Evolutionary conservation across 129 eudicot species (phyloP).

Genomic region (Sambucus nigra): DNA sequence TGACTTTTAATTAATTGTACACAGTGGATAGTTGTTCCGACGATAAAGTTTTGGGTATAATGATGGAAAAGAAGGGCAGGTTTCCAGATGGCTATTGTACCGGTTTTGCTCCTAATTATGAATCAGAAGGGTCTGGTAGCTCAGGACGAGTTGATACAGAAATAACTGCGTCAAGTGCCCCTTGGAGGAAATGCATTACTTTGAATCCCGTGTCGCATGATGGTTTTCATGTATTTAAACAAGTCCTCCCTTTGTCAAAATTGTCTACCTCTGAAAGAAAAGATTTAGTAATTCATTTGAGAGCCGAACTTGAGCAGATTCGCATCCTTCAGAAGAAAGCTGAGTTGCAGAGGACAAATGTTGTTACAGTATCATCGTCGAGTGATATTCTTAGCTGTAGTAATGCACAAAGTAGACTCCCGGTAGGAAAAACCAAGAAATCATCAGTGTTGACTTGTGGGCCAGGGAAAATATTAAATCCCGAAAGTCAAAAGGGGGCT

Average conservation of each 20-base stretch:
- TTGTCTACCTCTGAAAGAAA: constrained; percentile 38
- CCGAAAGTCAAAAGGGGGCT: constrained; percentile 24
- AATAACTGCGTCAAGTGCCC: constrained; percentile 26
- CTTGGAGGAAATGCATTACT: constrained; percentile 46
- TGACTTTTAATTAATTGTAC: too few relatives aligned
- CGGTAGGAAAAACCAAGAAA: constrained; percentile 24
- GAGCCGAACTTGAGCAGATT: constrained; percentile 49
- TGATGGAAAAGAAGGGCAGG: constrained; percentile 52
- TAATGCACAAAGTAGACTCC: constrained; percentile 22
- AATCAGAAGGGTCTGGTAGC: constrained; percentile 66
- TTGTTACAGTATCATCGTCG: constrained; percentile 32
- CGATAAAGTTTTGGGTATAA: background rate
- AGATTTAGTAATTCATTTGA: constrained; percentile 33
- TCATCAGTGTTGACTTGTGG: constrained; percentile 12
- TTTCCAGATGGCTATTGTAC: constrained; percentile 40
- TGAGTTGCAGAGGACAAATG: constrained; percentile 26
- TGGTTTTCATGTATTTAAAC: constrained; percentile 56
- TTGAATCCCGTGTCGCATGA: constrained; percentile 37
- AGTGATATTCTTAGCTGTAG: constrained; percentile 26
- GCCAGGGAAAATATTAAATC: constrained; percentile 26
- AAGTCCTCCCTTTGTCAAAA: constrained; percentile 38
- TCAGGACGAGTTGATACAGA: constrained; percentile 41
- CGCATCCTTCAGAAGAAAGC: constrained; percentile 35
- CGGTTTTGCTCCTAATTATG: constrained; percentile 40
- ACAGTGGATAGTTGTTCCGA: too few relatives aligned